phyloP scores from a whole-genome alignment of 1,284 basidiomycete species.

The Moesziomyces antarcticus region DNA sequence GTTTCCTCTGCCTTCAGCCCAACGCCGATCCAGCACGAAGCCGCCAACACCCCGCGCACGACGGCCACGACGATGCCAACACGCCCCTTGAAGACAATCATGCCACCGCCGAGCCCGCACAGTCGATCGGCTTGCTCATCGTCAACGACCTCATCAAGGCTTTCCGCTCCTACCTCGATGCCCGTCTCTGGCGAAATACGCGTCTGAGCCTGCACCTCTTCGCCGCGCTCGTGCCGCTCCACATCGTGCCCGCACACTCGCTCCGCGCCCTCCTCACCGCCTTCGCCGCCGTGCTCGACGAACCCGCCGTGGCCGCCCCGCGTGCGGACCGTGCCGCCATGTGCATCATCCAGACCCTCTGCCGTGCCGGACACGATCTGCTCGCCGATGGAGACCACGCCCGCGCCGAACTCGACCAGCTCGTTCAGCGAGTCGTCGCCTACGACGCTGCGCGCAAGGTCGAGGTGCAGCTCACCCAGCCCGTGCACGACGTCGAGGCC shows the following conservation, averaged over 20 bases:
- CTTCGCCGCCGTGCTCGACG: slow-evolving; percentile 85
- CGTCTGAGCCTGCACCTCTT: slow-evolving; percentile 61
- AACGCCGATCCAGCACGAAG: slow-evolving; percentile 7
- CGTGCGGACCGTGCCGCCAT: slow-evolving; percentile 85
- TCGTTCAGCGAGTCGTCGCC: slow-evolving; percentile 51
- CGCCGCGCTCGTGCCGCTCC: slow-evolving; percentile 70
- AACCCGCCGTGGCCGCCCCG: slow-evolving; percentile 87
- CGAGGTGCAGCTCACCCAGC: slow-evolving; percentile 47
- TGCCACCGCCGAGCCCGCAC: neutral
- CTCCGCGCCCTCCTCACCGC: slow-evolving; percentile 81
- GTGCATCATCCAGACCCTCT: slow-evolving; percentile 85
- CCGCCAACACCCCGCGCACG: neutral
- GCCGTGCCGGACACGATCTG: slow-evolving; percentile 59
- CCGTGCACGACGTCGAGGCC: slow-evolving; percentile 37
- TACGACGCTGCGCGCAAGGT: slow-evolving; percentile 56
- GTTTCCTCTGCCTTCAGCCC: slow-evolving; percentile 52
- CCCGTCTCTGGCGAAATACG: slow-evolving; percentile 64
- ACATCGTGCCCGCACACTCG: slow-evolving; percentile 79
- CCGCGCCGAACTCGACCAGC: slow-evolving; percentile 51
- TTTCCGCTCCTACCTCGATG: slow-evolving; percentile 61
- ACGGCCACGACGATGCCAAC: neutral
- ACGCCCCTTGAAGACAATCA: slow-evolving; percentile 1
- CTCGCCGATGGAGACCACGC: slow-evolving; percentile 21
- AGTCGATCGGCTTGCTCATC: slow-evolving; percentile 54
- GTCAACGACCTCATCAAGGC: slow-evolving; percentile 61